Evolutionary conservation across 768 basidiomycete genomes (phyloP).

Genomic region (Pluteus cervinus): DNA sequence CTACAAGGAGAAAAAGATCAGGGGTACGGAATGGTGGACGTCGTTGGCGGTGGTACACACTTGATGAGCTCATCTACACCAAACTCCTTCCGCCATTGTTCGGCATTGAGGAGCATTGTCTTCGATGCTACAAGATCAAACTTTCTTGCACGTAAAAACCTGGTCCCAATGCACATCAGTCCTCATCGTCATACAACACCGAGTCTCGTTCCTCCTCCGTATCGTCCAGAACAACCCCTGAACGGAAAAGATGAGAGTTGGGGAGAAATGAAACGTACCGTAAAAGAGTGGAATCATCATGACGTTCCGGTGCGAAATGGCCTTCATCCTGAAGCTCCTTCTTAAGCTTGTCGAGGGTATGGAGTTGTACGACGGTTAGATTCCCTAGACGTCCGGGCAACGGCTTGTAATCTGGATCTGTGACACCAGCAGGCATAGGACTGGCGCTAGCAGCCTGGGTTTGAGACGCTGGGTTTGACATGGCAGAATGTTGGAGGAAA

Average conservation of each 20-base stretch:
- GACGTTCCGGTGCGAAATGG: conserved; percentile 52
- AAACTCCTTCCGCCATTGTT: conserved; percentile 88
- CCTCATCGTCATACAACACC: background rate
- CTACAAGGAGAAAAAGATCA: conserved; percentile 27
- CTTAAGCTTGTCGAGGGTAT: conserved; percentile 63
- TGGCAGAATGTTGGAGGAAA: no score
- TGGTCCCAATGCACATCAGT: conserved; percentile 17
- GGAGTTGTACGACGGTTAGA: conserved; percentile 51
- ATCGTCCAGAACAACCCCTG: no score
- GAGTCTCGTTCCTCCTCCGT: background rate
- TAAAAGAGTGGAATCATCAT: conserved; percentile 66
- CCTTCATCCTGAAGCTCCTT: conserved; percentile 56
- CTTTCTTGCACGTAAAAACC: conserved; percentile 90
- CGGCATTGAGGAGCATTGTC: conserved; percentile 73
- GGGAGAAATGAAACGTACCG: conserved; percentile 44
- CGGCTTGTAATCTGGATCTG: conserved; percentile 59
- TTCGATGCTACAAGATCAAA: conserved; percentile 83
- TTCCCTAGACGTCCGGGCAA: conserved; percentile 73
- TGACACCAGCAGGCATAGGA: conserved; percentile 50
- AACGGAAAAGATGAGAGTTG: no score
- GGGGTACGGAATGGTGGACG: conserved; percentile 3
- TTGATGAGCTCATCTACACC: conserved; percentile 68
- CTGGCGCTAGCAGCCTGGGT: conserved; percentile 42
- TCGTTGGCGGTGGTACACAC: conserved; percentile 31
- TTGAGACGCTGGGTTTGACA: no score